phyloP scores from a whole-genome alignment of 1,139 yeast species.

The Petasospora rhodanensis region DNA sequence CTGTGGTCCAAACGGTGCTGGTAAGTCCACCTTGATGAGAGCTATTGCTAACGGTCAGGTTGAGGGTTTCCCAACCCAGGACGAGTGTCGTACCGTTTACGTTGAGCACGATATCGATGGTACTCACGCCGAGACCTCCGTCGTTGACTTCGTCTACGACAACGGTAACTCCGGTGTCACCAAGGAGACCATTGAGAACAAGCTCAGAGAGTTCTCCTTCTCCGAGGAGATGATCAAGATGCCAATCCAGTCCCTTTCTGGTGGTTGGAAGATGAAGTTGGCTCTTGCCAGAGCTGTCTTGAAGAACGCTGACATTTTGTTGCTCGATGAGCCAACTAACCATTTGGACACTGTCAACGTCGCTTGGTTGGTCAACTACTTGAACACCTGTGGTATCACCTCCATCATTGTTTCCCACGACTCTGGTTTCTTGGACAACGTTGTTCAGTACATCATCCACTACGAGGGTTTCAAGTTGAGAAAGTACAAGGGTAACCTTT shows the following conservation, averaged over 20 bases:
- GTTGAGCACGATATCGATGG: conserved; percentile 99
- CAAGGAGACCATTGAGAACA: conserved; percentile 60
- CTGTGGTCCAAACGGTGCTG: conserved; percentile 99
- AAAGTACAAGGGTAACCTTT: conserved; percentile 99
- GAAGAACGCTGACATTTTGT: conserved; percentile 95
- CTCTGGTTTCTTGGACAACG: conserved; percentile 98
- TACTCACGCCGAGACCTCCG: conserved; percentile 93
- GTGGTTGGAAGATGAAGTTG: conserved; percentile 99
- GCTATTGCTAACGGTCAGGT: conserved; percentile 99
- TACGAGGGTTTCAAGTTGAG: conserved; percentile 99
- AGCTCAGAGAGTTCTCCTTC: conserved; percentile 87
- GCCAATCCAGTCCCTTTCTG: conserved; percentile 96
- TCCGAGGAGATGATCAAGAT: conserved; percentile 82
- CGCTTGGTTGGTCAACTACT: conserved; percentile 99
- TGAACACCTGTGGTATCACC: conserved; percentile 96
- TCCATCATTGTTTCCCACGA: conserved; percentile 98
- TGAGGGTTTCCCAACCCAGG: conserved; percentile 99
- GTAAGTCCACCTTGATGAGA: conserved; percentile 99
- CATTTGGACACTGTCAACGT: conserved; percentile 99
- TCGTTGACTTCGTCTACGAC: conserved; percentile 79
- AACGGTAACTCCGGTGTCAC: conserved; percentile 76
- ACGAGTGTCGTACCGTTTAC: conserved; percentile 96
- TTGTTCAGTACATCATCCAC: conserved; percentile 96
- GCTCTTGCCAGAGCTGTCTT: conserved; percentile 99
- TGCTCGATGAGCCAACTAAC: conserved; percentile 99